A percentile compares a stretch with the other conserved stretches of the same genome.
Evolutionary conservation across 2,329 filamentous ascomycete genomes (phyloP).

Genomic region (Parastagonospora avenae): DNA sequence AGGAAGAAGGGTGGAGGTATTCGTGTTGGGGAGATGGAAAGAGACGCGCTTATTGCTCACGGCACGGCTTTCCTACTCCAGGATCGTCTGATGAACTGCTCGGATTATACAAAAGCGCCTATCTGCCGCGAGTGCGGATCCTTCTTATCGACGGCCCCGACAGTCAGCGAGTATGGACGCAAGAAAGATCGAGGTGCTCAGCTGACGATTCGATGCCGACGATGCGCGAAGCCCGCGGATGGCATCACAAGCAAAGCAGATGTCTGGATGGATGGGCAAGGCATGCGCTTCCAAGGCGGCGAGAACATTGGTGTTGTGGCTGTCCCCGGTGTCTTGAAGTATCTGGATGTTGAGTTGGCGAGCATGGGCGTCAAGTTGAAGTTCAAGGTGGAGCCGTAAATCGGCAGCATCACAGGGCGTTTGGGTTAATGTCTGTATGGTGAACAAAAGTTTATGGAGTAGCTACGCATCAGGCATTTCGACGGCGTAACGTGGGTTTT

Average conservation of each 20-base stretch:
- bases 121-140: constrained; percentile 88
- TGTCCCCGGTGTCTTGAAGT: constrained; percentile 90
- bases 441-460: neutral
- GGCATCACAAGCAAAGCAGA: constrained; percentile 65
- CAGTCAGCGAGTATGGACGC: constrained; percentile 61
- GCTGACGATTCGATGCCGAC: constrained; percentile 78
- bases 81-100: constrained; percentile 95
- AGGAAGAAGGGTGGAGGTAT: constrained; percentile 97
- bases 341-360: constrained; percentile 90
- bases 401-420: neutral
- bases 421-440: neutral
- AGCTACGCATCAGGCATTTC: too few species aligned
- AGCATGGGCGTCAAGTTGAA: constrained; percentile 97
- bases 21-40: constrained; percentile 98
- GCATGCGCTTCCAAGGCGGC: constrained; percentile 82
- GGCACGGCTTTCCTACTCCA: constrained; percentile 94
- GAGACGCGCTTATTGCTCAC: constrained; percentile 91
- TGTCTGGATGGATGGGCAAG: constrained; percentile 88
- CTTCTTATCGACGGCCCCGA: constrained; percentile 86
- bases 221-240: constrained; percentile 67
- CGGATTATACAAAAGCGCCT: constrained; percentile 87
- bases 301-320: constrained; percentile 90
- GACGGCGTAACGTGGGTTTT: too few species aligned
- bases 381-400: constrained; percentile 72
- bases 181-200: constrained; percentile 66